phyloP scores from a whole-genome alignment of 768 basidiomycete genomes.

The Suillus lakei region DNA sequence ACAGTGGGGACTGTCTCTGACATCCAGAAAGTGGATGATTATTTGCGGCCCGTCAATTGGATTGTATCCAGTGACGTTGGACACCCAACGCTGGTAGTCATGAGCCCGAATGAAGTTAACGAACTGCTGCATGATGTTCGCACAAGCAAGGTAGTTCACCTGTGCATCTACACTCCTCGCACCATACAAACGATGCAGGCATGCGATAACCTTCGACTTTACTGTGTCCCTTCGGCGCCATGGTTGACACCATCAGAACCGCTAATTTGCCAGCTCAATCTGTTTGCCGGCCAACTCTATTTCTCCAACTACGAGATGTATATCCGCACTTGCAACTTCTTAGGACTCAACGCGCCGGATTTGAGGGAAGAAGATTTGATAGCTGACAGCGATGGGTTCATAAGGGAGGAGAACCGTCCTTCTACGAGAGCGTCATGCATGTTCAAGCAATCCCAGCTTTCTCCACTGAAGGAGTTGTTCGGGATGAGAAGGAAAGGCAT shows the following conservation, averaged over 20 bases:
- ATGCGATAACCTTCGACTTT: slow-evolving; percentile 38
- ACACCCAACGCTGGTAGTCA: slow-evolving; percentile 32
- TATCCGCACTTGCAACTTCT: slow-evolving; percentile 29
- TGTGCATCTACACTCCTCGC: slow-evolving; percentile 50
- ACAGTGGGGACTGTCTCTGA: slow-evolving; percentile 8
- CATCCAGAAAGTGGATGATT: slow-evolving; percentile 11
- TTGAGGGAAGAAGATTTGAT: slow-evolving; percentile 13
- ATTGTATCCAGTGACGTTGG: slow-evolving; percentile 22
- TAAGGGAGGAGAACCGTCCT: slow-evolving; percentile 21
- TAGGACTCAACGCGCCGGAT: slow-evolving; percentile 29
- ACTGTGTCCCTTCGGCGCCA: slow-evolving; percentile 13
- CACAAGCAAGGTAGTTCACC: slow-evolving; percentile 33
- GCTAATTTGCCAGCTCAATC: slow-evolving; percentile 29
- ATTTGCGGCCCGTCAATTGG: slow-evolving; percentile 37
- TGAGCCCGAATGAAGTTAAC: slow-evolving; percentile 50
- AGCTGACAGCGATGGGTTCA: slow-evolving; percentile 26
- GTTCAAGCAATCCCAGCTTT: slow-evolving; percentile 18
- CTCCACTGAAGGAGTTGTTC: slow-evolving; percentile 38
- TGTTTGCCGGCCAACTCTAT: slow-evolving; percentile 39
- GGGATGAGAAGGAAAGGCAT: slow-evolving; percentile 44
- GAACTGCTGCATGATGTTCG: slow-evolving; percentile 42
- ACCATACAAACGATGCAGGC: slow-evolving; percentile 37
- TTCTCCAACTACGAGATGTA: slow-evolving; percentile 33
- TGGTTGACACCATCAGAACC: not conserved
- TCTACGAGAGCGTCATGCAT: not conserved